Evolutionary conservation across 1,284 basidiomycete species (phyloP), one percentile per base, ranked within the genome.

Genomic region (Boletus smithii): DNA sequence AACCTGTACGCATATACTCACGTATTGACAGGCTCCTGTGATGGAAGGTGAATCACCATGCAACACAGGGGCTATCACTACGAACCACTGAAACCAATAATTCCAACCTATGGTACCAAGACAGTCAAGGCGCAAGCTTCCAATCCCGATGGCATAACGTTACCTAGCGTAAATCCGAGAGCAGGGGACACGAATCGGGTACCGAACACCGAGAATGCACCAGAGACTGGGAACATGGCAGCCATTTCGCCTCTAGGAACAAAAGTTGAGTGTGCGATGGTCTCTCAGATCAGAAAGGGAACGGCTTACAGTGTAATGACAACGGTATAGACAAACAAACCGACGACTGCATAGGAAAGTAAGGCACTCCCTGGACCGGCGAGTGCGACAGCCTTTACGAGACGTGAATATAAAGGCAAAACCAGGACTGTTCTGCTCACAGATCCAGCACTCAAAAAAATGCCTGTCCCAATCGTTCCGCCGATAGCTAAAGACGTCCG

Each of bases 51-150:
- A 55, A 39, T 22, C 33, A 11, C 38, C 18, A 23, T 14, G 16
- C 13, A 44, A 5, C 10, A 36, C 23, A 8, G 23, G 23, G 8
- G 8, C 23, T 24, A 14, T 29, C n/a, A 32, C 27, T 5, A 56
- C 65, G 42, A 14, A 76, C 73, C 78, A 77, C 57, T 76, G 75
- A n/a, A 78, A 58, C 73, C 75, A 79, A 51, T 79, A 76, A 59
- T 74, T 77, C 74, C 76, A 73, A 0, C 72, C 76, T 77, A 35
- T 37, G n/a, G 22, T 16, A 30, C 13, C 1, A 41, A 20, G 8
- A 3, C 4, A 5, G 35, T 51, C 39, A 59, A 39, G 8, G 17
- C 4, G n/a, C 40, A 11, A 14, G 27, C 3, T 30, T 24, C 13
- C 24, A 17, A 29, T n/a, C 7, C 5, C 10, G 17, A 24, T 3